Base-by-base conservation (phyloP, 768 basidiomycete species). In the Coprinellus micaceus region DNA sequence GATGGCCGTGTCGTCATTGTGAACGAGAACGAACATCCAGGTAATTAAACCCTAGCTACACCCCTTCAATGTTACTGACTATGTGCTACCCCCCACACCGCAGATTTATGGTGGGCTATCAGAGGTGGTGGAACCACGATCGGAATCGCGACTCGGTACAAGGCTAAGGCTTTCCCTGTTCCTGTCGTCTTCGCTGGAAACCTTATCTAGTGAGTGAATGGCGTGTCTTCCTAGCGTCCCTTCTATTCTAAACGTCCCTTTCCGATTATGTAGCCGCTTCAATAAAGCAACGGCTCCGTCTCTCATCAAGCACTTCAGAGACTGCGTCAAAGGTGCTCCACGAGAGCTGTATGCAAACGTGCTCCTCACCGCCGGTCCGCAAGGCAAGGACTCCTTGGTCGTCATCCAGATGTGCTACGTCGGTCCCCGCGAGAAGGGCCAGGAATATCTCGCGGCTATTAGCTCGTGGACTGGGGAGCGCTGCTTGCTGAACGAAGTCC, bases 171-270 rank as follows among this genome's bases (percentile, higher is more conserved):
- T 21, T 95, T 81, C 70, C 93, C 93, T 1, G 83, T 96, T 10
- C 92, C 93, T 9, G 85, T 91, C 6, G 92, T 94, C 2, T 95
- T 92, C 63, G 91, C 94, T 10, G 94, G 94, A 2, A 96, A 94
- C 66, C 77, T 96, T 41, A 86, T 97, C 60, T 96, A 93, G 93
- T 93, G 63, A 64, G 90, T 77, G 21, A 30, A 17, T n/a, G n/a
- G n/a, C 4, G 3, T 3, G 21, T 30, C 47, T 24, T 36, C 4
- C 30, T 24, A 12, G 3, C 15, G 5, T 48, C 28, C 53, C 21
- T 28, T 11, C 19, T 52, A 52, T 41, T 54, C 30, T 57, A 37
- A 21, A n/a, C 54, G 36, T 6, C 26, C 25, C 61, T 39, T 13
- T 11, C 45, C 19, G 19, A 36, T 49, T 49, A 59, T 33, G 6